A percentile compares a stretch with the other conserved stretches of the same genome.
phyloP scores from a whole-genome alignment of 306 rosid species.

The Abrus precatorius region DNA sequence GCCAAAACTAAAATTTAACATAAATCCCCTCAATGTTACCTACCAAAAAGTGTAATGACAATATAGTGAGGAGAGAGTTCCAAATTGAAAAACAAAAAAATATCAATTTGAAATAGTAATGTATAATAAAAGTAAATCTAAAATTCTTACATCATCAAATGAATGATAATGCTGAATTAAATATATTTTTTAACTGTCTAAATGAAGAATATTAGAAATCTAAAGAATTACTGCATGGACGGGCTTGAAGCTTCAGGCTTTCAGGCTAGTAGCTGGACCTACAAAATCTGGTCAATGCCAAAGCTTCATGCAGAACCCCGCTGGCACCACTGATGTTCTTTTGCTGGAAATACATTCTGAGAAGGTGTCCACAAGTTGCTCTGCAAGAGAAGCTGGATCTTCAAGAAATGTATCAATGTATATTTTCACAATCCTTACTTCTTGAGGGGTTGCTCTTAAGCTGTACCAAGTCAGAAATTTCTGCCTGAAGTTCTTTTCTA shows the following conservation, averaged over 20 bases:
- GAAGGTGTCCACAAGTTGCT: conserved; percentile 94
- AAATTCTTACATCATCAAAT: conserved; percentile 54
- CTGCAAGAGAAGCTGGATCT: conserved; percentile 92
- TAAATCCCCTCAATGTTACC: conserved; percentile 27
- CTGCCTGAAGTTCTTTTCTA: conserved; percentile 94
- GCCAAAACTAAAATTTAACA: background rate
- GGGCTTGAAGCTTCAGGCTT: conserved; percentile 42
- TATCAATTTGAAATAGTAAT: conserved; percentile 43
- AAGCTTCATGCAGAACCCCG: conserved; percentile 94
- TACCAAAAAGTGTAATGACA: conserved; percentile 3
- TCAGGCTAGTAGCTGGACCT: conserved; percentile 41
- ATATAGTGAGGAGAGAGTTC: conserved; percentile 28
- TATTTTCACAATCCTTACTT: conserved; percentile 82
- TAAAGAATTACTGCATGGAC: conserved; percentile 62
- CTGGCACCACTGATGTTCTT: conserved; percentile 70
- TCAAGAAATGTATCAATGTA: conserved; percentile 77
- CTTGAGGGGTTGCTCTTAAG: conserved; percentile 83
- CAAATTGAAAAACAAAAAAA: conserved; percentile 20
- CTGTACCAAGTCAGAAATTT: conserved; percentile 96
- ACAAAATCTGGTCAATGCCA: conserved; percentile 70
- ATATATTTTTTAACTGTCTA: conserved; percentile 52
- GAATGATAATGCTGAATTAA: conserved; percentile 65
- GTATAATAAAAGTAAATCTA: conserved; percentile 48
- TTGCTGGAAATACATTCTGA: conserved; percentile 82
- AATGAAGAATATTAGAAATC: conserved; percentile 61